These are phyloP conservation scores for Beauveria sp. DNA, from an alignment of 2,329 filamentous ascomycete genomes.

Conservation along the genomic window DNA sequence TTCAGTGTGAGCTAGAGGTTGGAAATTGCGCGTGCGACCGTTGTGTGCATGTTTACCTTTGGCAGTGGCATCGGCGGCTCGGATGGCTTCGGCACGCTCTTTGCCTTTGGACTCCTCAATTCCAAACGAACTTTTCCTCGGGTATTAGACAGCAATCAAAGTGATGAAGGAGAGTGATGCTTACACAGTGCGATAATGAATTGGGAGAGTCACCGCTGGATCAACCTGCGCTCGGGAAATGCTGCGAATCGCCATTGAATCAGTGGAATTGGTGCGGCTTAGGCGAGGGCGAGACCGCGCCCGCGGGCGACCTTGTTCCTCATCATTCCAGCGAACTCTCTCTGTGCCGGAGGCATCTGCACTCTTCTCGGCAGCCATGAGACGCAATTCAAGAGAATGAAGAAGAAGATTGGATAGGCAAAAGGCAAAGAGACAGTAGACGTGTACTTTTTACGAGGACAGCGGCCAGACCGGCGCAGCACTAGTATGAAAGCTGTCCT, in stretches of 20 bases:
- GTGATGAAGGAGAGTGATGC: conserved; percentile 11
- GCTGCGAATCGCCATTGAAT: conserved; percentile 35
- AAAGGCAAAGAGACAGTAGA: not conserved
- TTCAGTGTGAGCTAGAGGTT: not conserved
- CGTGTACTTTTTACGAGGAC: not conserved
- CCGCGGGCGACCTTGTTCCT: conserved; percentile 22
- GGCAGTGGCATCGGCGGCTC: conserved; percentile 36
- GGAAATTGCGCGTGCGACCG: not conserved
- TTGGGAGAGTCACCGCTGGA: conserved; percentile 32
- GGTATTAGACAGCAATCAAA: conserved; percentile 1
- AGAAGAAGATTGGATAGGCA: not conserved
- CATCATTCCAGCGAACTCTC: conserved; percentile 30
- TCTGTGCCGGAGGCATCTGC: conserved; percentile 17
- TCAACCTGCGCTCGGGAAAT: conserved; percentile 23
- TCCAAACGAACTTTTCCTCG: conserved; percentile 37
- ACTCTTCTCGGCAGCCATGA: conserved; percentile 1
- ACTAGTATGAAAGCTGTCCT: not conserved
- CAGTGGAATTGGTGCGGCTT: conserved; percentile 21
- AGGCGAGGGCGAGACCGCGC: conserved; percentile 16
- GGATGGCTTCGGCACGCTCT: conserved; percentile 28
- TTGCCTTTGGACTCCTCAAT: conserved; percentile 47
- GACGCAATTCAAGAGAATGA: not conserved
- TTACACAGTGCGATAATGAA: conserved; percentile 48
- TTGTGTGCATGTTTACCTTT: conserved; percentile 27
- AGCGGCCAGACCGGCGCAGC: not conserved